Evolutionary conservation across 225 moss, liverwort and hornwort genomes (phyloP).

Genomic region (Climacium dendroides): DNA sequence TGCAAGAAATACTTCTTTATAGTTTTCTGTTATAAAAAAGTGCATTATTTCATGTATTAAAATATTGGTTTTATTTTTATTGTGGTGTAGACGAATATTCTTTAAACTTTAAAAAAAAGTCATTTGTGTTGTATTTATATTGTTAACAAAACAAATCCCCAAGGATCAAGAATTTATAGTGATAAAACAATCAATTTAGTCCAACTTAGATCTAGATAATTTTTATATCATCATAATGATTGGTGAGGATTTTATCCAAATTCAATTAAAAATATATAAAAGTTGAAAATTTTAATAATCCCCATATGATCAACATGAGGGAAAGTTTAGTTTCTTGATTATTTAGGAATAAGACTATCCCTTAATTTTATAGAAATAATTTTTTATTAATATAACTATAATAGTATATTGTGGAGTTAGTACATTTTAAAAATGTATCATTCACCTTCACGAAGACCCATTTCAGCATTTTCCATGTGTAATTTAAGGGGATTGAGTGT

Average conservation of each 20-base stretch:
- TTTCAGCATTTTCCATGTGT: slow-evolving; percentile 33
- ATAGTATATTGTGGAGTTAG: too few species aligned
- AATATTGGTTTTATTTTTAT: too few species aligned
- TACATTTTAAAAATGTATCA: background rate
- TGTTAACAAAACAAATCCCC: accelerated
- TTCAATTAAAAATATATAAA: background rate
- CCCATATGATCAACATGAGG: background rate
- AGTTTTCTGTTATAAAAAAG: background rate
- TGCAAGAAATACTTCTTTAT: background rate
- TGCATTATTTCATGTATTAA: background rate
- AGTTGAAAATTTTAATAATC: too few species aligned
- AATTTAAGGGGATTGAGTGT: slow-evolving; percentile 2
- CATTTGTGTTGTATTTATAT: background rate
- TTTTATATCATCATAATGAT: accelerated
- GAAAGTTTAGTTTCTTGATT: too few species aligned
- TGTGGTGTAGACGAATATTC: accelerated
- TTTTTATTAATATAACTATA: too few species aligned
- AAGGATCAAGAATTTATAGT: background rate
- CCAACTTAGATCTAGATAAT: too few species aligned
- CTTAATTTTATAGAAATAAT: background rate
- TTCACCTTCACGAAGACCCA: slow-evolving; percentile 11
- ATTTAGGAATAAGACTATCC: accelerated
- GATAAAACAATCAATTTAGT: background rate
- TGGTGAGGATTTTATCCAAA: background rate
- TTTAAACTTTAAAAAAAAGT: background rate